Evolutionary conservation across 192 early-diverging fungal species (phyloP), one percentile per base, ranked within the genome.

Genomic region (Backusella luteola): DNA sequence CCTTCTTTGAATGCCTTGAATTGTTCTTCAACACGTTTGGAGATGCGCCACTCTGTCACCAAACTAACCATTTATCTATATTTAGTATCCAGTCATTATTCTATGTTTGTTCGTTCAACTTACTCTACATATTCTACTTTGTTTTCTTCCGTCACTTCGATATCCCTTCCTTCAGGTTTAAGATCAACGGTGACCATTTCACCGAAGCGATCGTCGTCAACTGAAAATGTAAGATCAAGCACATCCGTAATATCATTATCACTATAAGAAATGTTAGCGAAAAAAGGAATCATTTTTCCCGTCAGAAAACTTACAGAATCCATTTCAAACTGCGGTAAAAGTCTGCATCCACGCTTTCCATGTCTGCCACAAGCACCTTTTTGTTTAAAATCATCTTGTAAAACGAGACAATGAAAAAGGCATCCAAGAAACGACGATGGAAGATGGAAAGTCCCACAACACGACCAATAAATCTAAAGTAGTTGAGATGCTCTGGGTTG

Each of bases 401-500:
- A 83, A 99, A 96, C 26, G 95, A 93, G 14, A 92, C 93, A 71
- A 97, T 93, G 74, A 98, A 99, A 86, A 97, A 99, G 1, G 96
- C 94, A 73, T 98, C 97, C 69, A 99, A 86, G 86, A 96, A 97
- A 21, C 96, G 91, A 70, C 96, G 95, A 85, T 99, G 97, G 92
- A 98, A 98, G 46, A 99, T 96, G 8, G 96, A 93, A 78, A 99
- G 84, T 8, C 97, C 97, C 78, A 98, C 93, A 29, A 96, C 93
- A 68, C 97, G 95, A 6, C 97, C 97, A 81, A 99, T 99, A 77
- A 99, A 99, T 83, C 93, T 93, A 86, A 98, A 99, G 87, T 98
- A 97, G 83, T 96, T 96, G 67, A 99, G 87, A 88, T 99, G 97
- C 77, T 99, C 96, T 36, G 97, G 95, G 80, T 99, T 97, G 75